Conservation (phyloP, 768 basidiomycete genomes). For the Boletus edulis region DNA sequence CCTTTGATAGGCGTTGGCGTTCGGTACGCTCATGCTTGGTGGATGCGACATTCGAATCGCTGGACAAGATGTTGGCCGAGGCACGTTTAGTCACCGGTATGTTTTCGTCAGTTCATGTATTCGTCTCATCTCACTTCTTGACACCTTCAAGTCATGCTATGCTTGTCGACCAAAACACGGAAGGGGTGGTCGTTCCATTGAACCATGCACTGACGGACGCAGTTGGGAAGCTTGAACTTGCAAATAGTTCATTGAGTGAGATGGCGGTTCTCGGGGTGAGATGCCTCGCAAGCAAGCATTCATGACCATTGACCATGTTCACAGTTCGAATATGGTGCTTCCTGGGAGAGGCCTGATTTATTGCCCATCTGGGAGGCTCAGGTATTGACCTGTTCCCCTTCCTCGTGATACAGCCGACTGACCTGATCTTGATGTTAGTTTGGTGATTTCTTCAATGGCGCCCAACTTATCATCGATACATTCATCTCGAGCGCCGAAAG, state of each 20-base stretch:
- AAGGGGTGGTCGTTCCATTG: slow-evolving; percentile 76
- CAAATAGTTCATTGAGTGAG: slow-evolving; percentile 92
- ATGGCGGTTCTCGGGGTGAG: slow-evolving; percentile 84
- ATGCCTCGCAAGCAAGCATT: neutral
- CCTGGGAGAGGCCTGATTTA: slow-evolving; percentile 82
- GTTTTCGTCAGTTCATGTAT: slow-evolving; percentile 2
- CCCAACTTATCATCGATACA: slow-evolving; percentile 85
- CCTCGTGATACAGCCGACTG: neutral
- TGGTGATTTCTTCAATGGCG: slow-evolving; percentile 93
- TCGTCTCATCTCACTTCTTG: neutral
- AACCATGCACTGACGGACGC: slow-evolving; percentile 60
- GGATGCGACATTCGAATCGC: slow-evolving; percentile 86
- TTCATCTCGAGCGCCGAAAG: slow-evolving; percentile 84
- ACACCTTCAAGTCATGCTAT: slow-evolving; percentile 68
- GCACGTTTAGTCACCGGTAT: slow-evolving; percentile 81
- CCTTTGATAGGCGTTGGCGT: slow-evolving; percentile 67
- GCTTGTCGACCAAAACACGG: slow-evolving; percentile 85
- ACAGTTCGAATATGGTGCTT: slow-evolving; percentile 87
- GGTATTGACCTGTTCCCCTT: slow-evolving; percentile 33
- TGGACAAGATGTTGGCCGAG: slow-evolving; percentile 90
- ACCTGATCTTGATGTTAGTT: slow-evolving; percentile 45
- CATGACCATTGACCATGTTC: neutral
- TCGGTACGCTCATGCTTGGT: slow-evolving; percentile 81
- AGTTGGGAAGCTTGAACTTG: slow-evolving; percentile 73
- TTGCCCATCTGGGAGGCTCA: slow-evolving; percentile 93